Base-by-base conservation (phyloP, 2,329 filamentous ascomycete genomes). In the Sporothrix sp. region DNA sequence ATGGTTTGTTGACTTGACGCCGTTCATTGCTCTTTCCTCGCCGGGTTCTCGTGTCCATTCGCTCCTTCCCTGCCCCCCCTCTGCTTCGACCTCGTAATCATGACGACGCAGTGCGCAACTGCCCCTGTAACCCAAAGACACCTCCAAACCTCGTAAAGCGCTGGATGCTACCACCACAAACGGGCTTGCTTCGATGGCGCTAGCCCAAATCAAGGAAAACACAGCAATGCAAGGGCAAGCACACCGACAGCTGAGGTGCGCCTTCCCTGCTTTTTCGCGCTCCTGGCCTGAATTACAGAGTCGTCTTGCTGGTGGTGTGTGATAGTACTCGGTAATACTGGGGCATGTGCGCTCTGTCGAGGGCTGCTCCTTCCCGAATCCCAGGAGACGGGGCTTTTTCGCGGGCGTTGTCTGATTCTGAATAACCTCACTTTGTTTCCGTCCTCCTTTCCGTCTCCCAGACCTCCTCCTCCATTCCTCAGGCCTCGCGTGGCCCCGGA, bases 181-280 rank as follows among this genome's bases (percentile, higher is more conserved):
- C 27, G 32, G 32, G 36, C n/a, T 16, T 37, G 37, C 46, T 23
- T 36, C 21, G 30, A 42, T 27, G 27, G 20, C 25, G 27, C 55
- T 57, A 57, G 30, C 5, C 49, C 51, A 25, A 52, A 57, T 44
- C 48, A 49, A 46, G 52, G 35, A 50, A 57, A 49, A 40, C 38
- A 30, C 50, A 28, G 35, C 23, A 43, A 52, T 46, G 37, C 38
- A 50, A 48, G 48, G 40, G n/a, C 39, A 50, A 53, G 37, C 54
- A 54, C 52, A 45, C 53, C 51, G 33, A 50, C 33, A 48, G 48
- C 48, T 48, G 54, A 48, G 50, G 47, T 42, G 51, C 50, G 49
- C 51, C 47, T 56, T 53, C 55, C 51, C 37, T 52, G 46, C 40
- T 50, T 51, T 52, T 52, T 45, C 11, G 27, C 23, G 23, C 21